Percentiles rank a stretch among this genome's conserved stretches.
These are phyloP conservation scores for Suillus variegatus DNA, from an alignment of 768 basidiomycete genomes.

Conservation along the genomic window DNA sequence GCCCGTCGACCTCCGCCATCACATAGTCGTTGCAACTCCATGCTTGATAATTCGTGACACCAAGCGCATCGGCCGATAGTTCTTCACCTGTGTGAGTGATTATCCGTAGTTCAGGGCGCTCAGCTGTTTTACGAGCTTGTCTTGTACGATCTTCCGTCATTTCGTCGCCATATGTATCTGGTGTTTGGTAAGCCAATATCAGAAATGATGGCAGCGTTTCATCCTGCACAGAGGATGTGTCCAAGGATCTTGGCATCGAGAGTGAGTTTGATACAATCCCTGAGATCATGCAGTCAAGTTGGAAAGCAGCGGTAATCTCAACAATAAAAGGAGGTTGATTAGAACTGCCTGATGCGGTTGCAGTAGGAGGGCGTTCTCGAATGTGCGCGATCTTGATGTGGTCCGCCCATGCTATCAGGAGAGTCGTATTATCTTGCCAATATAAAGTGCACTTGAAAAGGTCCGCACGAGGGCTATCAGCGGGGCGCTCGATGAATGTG, in stretches of 20 bases:
- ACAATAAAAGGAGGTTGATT: conserved; percentile 65
- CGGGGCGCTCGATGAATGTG: conserved; percentile 80
- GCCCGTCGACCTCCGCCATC: conserved; percentile 51
- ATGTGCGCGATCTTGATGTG: conserved; percentile 88
- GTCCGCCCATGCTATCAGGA: conserved; percentile 94
- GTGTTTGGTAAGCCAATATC: conserved; percentile 82
- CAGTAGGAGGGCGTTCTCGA: conserved; percentile 55
- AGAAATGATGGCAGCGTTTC: conserved; percentile 69
- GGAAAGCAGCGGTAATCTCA: conserved; percentile 90
- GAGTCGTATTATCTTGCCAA: conserved; percentile 91
- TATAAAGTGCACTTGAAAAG: conserved; percentile 89
- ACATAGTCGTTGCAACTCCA: conserved; percentile 95
- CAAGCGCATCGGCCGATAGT: conserved; percentile 80
- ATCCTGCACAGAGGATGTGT: conserved; percentile 21
- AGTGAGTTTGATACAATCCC: conserved; percentile 82
- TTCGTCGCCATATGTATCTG: conserved; percentile 69
- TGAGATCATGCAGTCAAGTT: conserved; percentile 93
- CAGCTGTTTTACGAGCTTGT: conserved; percentile 82
- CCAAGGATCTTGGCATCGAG: conserved; percentile 25
- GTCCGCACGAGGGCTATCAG: conserved; percentile 87
- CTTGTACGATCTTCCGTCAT: conserved; percentile 68
- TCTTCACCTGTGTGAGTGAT: conserved; percentile 90
- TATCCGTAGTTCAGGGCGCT: conserved; percentile 93
- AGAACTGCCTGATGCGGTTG: conserved; percentile 41
- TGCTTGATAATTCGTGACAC: conserved; percentile 72